Evolutionary conservation across 1,284 basidiomycete species (phyloP), one percentile per base, ranked within the genome.

Genomic region (Takashimella koratensis): DNA sequence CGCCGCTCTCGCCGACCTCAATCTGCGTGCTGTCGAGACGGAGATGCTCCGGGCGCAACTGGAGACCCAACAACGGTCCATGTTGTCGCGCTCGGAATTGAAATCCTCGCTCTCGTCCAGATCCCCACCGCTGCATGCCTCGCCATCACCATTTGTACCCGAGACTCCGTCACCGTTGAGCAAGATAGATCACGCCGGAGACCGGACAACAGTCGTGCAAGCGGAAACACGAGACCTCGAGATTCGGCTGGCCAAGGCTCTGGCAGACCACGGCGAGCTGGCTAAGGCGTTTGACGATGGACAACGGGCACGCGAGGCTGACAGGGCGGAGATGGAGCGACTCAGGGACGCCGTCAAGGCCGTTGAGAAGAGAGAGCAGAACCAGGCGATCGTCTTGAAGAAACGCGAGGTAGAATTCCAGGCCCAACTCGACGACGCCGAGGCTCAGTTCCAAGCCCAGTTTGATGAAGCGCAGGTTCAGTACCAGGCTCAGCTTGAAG

Each of bases 211-310:
- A 22, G 45, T 53, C 6, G 64, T 49, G 10, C 57, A 67, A 41
- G 56, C 53, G 3, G 59, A 64, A 45, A 57, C 50, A 3, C 45
- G 64, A 26, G 68, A 71, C 52, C 46, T 68, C 25, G 67, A 69
- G 53, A 71, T 71, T 30, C 45, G 67, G 22, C 54, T 69, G 4
- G 58, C 61, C 19, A 68, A 68, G 51, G 60, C 66, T 16, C 13
- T 60, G 47, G 44, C 57, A 5, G 68, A 70, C 24, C 47, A 54
- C 10, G 49, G 53, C 20, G 48, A 27, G 3, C 49, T 65, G 42
- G 16, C 44, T 2, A 46, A 45, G 13, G 16, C 30, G 8, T 16
- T 36, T 16, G 30, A 36, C 30, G 30, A 36, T 8, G 30, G 8
- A 16, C 30, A 36, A 16, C 30, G 30, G 16, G 8, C 30, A 8